Percentiles rank a stretch among this genome's conserved stretches.
phyloP scores from a whole-genome alignment of 352 stramenopile genomes.

The Phytophthora meadii region DNA sequence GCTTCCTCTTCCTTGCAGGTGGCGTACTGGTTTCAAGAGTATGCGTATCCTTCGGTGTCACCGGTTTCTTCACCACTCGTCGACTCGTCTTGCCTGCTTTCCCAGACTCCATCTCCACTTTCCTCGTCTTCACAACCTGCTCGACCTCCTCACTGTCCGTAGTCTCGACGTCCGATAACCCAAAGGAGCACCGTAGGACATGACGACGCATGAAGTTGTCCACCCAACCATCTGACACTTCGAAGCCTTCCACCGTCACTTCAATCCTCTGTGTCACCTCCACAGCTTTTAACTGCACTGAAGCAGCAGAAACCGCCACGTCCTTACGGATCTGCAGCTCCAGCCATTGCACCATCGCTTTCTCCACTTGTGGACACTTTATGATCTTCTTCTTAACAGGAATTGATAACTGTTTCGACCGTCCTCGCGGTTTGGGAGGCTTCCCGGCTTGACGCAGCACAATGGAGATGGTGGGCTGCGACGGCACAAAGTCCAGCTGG shows the following conservation, averaged over 20 bases:
- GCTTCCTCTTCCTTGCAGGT: conserved; percentile 30
- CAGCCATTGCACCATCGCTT: conserved; percentile 70
- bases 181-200: conserved; percentile 36
- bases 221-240: conserved; percentile 36
- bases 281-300: conserved; percentile 21
- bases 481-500: conserved; percentile 56
- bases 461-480: conserved; percentile 81
- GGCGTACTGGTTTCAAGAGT: conserved; percentile 2
- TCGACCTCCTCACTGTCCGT: conserved; percentile 17
- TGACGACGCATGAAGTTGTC: conserved; percentile 37
- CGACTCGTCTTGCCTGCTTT: conserved; percentile 31
- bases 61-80: conserved; percentile 9
- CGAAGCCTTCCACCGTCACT: conserved; percentile 25
- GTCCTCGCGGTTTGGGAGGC: conserved; percentile 43
- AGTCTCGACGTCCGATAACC: conserved; percentile 30
- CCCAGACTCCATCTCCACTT: not conserved
- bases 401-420: conserved; percentile 40
- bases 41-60: conserved; percentile 12
- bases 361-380: conserved; percentile 72
- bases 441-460: conserved; percentile 66
- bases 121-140: conserved; percentile 10
- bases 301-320: conserved; percentile 22
- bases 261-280: conserved; percentile 20
- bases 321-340: conserved; percentile 33
- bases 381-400: conserved; percentile 55